Percentiles rank a stretch among this genome's conserved stretches.
phyloP scores from a whole-genome alignment of 2,329 filamentous ascomycete species.

The Botrytis porri region DNA sequence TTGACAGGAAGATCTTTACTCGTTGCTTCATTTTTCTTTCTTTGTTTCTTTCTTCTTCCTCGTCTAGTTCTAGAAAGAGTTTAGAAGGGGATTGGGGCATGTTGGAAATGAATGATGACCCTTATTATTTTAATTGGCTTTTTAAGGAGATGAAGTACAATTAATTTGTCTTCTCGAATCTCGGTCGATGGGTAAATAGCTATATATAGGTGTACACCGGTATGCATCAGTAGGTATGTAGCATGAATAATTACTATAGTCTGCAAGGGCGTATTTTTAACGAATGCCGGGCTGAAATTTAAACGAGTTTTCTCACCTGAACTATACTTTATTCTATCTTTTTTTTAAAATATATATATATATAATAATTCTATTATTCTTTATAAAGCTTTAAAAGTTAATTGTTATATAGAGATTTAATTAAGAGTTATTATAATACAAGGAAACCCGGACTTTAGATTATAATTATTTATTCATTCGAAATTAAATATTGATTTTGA shows the following conservation, averaged over 20 bases:
- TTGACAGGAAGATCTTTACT: conserved; percentile 25
- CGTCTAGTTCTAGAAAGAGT: not conserved
- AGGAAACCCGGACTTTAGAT: too few relatives aligned
- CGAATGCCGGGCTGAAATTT: too few relatives aligned
- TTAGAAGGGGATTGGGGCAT: not conserved
- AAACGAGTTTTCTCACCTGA: too few relatives aligned
- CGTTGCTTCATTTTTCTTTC: conserved; percentile 30
- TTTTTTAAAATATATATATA: too few relatives aligned
- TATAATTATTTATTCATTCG: too few relatives aligned
- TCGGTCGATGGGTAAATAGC: not conserved
- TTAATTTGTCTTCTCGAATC: not conserved
- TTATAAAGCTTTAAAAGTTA: too few relatives aligned
- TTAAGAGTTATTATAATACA: too few relatives aligned
- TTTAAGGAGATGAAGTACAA: not conserved
- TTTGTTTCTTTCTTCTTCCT: not conserved
- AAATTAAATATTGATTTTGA: too few relatives aligned
- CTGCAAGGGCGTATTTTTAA: too few relatives aligned
- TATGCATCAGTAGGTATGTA: not conserved
- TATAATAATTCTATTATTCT: too few relatives aligned
- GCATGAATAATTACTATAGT: not conserved
- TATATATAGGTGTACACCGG: not conserved
- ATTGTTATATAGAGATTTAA: too few relatives aligned
- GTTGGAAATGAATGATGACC: not conserved
- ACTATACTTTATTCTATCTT: too few relatives aligned
- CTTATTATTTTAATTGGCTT: not conserved